Percentiles rank a stretch among this genome's conserved stretches.
These are phyloP conservation scores for Rhamnella rubrinervis DNA, from an alignment of 331 rosid genomes.

Conservation along the genomic window DNA sequence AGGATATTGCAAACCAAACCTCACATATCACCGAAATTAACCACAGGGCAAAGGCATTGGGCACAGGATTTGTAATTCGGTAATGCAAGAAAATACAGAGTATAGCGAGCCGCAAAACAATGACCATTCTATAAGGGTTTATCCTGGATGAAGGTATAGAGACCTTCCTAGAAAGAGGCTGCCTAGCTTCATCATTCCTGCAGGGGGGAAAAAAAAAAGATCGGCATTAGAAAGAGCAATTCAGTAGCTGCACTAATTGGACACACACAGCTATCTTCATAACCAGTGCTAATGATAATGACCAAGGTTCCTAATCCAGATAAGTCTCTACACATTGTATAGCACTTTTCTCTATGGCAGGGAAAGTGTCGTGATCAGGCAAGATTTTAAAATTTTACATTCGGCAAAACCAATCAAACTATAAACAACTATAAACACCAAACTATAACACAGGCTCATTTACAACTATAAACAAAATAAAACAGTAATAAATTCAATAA, in stretches of 20 bases:
- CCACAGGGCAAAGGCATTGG: slow-evolving; percentile 89
- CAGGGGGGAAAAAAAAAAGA: slow-evolving; percentile 13
- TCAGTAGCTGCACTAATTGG: neutral
- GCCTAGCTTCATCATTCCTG: slow-evolving; percentile 98
- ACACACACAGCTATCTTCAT: too few relatives aligned
- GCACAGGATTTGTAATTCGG: slow-evolving; percentile 93
- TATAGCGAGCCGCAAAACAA: slow-evolving; percentile 86
- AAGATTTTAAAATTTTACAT: too few relatives aligned
- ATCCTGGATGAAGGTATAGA: slow-evolving; percentile 93
- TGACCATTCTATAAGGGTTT: slow-evolving; percentile 96
- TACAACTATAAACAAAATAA: neutral
- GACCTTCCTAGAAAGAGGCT: slow-evolving; percentile 97
- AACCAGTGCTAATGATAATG: too few relatives aligned
- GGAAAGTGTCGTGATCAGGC: too few relatives aligned
- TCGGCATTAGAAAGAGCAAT: neutral
- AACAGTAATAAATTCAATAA: neutral
- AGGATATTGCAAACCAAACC: slow-evolving; percentile 97
- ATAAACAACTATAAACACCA: too few relatives aligned
- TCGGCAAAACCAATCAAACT: too few relatives aligned
- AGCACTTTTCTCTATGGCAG: too few relatives aligned
- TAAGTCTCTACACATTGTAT: too few relatives aligned
- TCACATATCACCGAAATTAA: slow-evolving; percentile 96
- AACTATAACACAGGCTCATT: neutral
- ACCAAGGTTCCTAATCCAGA: too few relatives aligned
- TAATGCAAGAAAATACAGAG: slow-evolving; percentile 87